Evolutionary conservation across 345 rosid species (phyloP), one percentile per base, ranked within the genome.

Genomic region (Lumnitzera racemosa): DNA sequence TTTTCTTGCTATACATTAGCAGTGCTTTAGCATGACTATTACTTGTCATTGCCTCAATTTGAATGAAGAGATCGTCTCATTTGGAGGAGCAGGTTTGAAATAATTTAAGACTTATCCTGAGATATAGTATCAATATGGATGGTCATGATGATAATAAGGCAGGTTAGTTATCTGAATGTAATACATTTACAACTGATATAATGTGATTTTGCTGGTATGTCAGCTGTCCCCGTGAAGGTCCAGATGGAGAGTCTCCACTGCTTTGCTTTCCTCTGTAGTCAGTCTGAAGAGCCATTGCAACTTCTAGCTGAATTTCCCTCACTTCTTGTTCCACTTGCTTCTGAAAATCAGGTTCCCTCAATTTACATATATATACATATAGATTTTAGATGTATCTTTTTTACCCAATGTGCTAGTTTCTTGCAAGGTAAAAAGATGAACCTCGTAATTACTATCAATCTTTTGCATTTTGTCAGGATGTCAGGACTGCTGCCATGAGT

Each of bases 231-330:
- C 17, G 51, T 58, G 61, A 55, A 67, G 14, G 90, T 81, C 62
- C 90, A 81, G 70, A 75, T 86, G 29, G 92, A 90, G 78, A 79
- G 87, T 73, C 96, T 94, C 57, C 83, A 72, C 59, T 88, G 90
- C 61, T 76, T 86, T 71, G 58, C 75, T 17, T 78, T 77, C 70
- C 91, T 94, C 52, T 90, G 96, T 78, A 47, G 67, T 16, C 78
- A 75, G 63, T 69, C 80, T 11, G 77, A 81, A 64, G 85, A 86
- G 76, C 67, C 68, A 53, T 58, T 67, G 70, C 81, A 88, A 61
- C 82, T 86, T 70, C 73, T 94, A 29, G 81, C 80, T 52, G 84
- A 81, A 73, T 80, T 78, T 69, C 94, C 96, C 12, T 77, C 82
- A 0, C 68, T 90, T 65, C 83, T 94, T 77, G 82, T 94, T 71